Percentiles rank a stretch among this genome's conserved stretches.
phyloP scores from a whole-genome alignment of 768 basidiomycete species.

The Lentinula aciculospora region DNA sequence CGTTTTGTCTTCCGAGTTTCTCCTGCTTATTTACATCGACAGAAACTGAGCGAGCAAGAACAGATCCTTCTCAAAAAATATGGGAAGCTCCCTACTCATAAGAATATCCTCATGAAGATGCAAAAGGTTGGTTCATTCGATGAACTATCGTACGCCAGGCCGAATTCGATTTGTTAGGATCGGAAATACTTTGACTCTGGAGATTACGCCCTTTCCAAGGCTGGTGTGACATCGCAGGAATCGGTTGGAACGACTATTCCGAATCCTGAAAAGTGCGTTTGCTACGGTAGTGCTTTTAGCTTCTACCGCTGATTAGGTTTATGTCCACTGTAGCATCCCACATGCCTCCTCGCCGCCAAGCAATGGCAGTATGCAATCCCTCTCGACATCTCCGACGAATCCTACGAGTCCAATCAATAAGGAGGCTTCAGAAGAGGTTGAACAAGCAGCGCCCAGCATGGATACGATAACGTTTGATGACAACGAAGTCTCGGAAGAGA shows the following conservation, averaged over 20 bases:
- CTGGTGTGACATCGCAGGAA: conserved; percentile 83
- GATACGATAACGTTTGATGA: neutral
- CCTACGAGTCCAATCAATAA: conserved; percentile 50
- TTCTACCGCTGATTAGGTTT: neutral
- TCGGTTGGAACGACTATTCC: conserved; percentile 95
- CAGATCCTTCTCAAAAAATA: conserved; percentile 92
- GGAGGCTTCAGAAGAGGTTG: conserved; percentile 4
- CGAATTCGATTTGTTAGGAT: conserved; percentile 50
- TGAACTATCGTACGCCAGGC: conserved; percentile 6
- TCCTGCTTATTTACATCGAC: conserved; percentile 9
- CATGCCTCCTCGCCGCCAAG: conserved; percentile 75
- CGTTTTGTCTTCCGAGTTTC: neutral
- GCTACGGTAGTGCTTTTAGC: neutral
- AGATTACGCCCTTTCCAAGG: conserved; percentile 96
- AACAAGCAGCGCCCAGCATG: neutral
- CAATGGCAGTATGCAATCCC: conserved; percentile 39
- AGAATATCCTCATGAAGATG: conserved; percentile 91
- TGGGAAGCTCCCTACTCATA: conserved; percentile 90
- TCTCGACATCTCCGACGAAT: conserved; percentile 75
- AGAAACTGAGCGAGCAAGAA: conserved; percentile 87
- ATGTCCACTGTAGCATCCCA: conserved; percentile 60
- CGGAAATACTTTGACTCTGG: conserved; percentile 99
- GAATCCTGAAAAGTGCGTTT: conserved; percentile 84
- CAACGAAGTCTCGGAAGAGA: neutral
- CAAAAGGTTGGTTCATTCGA: conserved; percentile 63